Evolutionary conservation across 176 grass and related monocot genomes (phyloP), one percentile per base, ranked within the genome.

Genomic region (Hyparrhenia diplandra): DNA sequence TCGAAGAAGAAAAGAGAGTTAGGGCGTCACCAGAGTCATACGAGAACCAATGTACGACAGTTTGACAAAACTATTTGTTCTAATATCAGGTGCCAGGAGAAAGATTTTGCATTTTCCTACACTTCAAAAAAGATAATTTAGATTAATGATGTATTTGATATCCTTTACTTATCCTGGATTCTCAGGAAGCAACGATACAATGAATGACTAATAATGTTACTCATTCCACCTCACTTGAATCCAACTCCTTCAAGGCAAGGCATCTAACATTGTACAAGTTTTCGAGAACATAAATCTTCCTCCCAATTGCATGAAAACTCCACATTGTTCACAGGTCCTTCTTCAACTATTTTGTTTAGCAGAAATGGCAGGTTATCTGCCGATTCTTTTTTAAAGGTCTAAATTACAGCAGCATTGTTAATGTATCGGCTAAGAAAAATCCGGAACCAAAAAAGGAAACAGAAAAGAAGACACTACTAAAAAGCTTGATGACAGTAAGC

Each of bases 271-370:
- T 7, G 59, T 37, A 11, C 3, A 32, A 37, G 8, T 67, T 67
- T 39, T 20, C 20, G n/a, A n/a, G 10, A 20, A 17, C 8, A 8
- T 1, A 12, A 31, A 72, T 72, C 55, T 46, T 72, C 27, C 11
- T 34, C 14, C 54, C 27, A 84, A 30, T 13, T 60, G 21, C 72
- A 59, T 69, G 47, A 79, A 78, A 14, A 79, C 51, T 40, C 21
- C 17, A 45, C n/a, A 55, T 28, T 51, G 70, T 69, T 29, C 61
- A 59, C 54, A 89, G 64, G 28, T 74, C 75, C 21, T 61, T 80
- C 57, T 65, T 66, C n/a, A 78, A 86, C 5, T 69, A 25, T 24
- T 45, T 42, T n/a, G 51, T n/a, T 52, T 52, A 52, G 17, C 6
- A 0, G 17, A 52, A 52, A 20, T 52, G 47, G 47, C 5, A 52